Conservation (phyloP, 2,329 filamentous ascomycete species). For the Sporothrix brasiliensis region DNA sequence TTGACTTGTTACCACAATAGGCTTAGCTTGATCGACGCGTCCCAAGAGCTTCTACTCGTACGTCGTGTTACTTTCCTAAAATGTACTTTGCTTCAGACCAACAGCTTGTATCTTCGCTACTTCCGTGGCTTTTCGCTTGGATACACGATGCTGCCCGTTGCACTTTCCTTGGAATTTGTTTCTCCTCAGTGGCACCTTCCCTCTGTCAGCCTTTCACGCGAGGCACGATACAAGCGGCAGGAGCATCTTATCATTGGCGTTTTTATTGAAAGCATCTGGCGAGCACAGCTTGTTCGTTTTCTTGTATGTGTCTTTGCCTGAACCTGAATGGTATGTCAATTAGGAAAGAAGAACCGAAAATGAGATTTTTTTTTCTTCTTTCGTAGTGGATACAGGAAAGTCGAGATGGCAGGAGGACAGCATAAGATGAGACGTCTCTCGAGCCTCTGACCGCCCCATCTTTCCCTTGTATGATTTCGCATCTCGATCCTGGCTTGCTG, state of each 20-base stretch:
- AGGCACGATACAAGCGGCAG: not conserved
- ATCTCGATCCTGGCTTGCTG: not conserved
- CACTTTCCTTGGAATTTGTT: slow-evolving; percentile 15
- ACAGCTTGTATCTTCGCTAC: not conserved
- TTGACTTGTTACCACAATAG: slow-evolving; percentile 31
- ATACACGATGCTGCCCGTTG: slow-evolving; percentile 8
- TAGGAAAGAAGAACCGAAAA: not conserved
- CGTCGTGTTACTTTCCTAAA: not conserved
- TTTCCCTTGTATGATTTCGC: not conserved
- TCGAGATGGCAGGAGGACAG: not conserved
- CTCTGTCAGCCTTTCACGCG: not conserved
- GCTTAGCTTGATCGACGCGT: slow-evolving; percentile 24
- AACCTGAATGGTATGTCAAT: not conserved
- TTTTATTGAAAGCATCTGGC: not conserved
- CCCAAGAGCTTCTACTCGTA: not conserved
- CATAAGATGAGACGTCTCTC: slow-evolving; percentile 2
- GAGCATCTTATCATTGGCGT: not conserved
- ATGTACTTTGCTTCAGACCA: not conserved
- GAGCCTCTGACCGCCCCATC: not conserved
- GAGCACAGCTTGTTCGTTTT: not conserved
- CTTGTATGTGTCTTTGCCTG: not conserved
- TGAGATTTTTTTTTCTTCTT: too few species aligned
- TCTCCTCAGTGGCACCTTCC: not conserved
- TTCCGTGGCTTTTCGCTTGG: slow-evolving; percentile 7
- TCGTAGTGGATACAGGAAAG: not conserved